Base-by-base conservation (phyloP, 345 rosid genomes). In the Ricinus communis region DNA sequence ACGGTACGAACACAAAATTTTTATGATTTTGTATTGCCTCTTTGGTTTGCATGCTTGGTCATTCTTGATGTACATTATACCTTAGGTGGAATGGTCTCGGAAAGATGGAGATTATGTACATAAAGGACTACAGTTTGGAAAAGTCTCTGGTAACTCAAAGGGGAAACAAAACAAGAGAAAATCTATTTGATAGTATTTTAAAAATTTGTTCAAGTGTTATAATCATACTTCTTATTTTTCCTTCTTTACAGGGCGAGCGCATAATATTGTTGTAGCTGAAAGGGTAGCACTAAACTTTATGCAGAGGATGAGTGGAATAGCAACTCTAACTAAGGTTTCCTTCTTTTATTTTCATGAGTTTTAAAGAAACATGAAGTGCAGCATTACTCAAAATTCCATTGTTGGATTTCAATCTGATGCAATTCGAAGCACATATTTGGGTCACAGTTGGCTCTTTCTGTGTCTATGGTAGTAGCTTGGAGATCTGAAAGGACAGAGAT, bases 231-330 rank as follows among this genome's bases (percentile, higher is more conserved):
- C 56, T 40, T 59, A 41, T 56, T 60, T 61, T 28, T n/a, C 11
- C 65, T 49, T 30, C 1, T 71, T 12, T 77, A 70, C 87, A 85
- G 98, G 99, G 38, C 82, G 77, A 56, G 97, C 99, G 30, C 96
- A 86, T 77, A 89, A 80, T 76, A 85, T 96, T 66, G 88, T 96
- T 76, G 88, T 88, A 65, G 91, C 98, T 16, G 99, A 96, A 85
- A 86, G 99, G 69, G 90, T 93, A 74, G 97, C 76, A 70, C 86
- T 96, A 62, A 93, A 96, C 75, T 96, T 93, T 79, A 89, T 96
- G 93, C 98, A 96, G 81, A 87, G 95, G 84, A 96, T 93, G 98
- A 96, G 98, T 65, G 99, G 97, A 72, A 91, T 93, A 77, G 99
- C 99, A 4, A 91, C 99, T 25, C 81, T 96, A 69, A 93, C 99